A percentile compares a stretch with the other conserved stretches of the same genome.
Conservation (phyloP, 2,329 filamentous ascomycete species). For the Coniochaeta ligniaria region DNA sequence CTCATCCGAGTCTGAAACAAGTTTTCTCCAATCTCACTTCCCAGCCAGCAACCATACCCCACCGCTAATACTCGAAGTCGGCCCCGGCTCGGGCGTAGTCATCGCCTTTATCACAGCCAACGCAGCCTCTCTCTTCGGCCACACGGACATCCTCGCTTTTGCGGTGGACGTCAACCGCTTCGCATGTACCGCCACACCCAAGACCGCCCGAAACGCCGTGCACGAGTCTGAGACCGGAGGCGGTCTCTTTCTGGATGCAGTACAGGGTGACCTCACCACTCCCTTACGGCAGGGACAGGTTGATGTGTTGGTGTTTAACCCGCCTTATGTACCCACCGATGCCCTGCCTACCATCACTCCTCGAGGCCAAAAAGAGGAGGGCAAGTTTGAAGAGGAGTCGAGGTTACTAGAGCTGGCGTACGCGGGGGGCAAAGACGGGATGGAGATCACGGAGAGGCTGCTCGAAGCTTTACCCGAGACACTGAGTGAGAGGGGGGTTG, state of each 20-base stretch:
- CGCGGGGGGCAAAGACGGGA: constrained; percentile 81
- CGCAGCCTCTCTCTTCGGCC: constrained; percentile 63
- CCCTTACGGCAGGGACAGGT: constrained; percentile 52
- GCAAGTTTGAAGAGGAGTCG: constrained; percentile 69
- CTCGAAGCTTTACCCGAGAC: constrained; percentile 60
- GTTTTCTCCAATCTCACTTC: constrained; percentile 64
- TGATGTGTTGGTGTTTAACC: constrained; percentile 92
- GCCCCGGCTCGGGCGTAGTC: constrained; percentile 90
- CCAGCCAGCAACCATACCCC: constrained; percentile 25
- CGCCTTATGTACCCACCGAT: constrained; percentile 88
- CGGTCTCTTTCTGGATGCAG: constrained; percentile 53
- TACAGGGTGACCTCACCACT: constrained; percentile 63
- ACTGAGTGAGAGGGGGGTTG: constrained; percentile 63
- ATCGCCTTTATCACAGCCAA: constrained; percentile 80
- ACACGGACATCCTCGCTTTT: constrained; percentile 60
- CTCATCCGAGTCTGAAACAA: constrained; percentile 59
- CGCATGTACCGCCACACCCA: constrained; percentile 68
- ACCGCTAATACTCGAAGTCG: constrained; percentile 75
- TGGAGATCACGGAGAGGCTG: constrained; percentile 84
- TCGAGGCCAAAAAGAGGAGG: constrained; percentile 17
- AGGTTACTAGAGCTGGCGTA: constrained; percentile 80
- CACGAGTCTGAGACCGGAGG: constrained; percentile 19
- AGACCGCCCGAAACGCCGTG: constrained; percentile 54
- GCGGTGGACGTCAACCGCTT: constrained; percentile 81
- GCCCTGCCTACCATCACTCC: constrained; percentile 51